Conservation (phyloP, 805 yeast species). For the Saccharomycopsis schoenii region DNA sequence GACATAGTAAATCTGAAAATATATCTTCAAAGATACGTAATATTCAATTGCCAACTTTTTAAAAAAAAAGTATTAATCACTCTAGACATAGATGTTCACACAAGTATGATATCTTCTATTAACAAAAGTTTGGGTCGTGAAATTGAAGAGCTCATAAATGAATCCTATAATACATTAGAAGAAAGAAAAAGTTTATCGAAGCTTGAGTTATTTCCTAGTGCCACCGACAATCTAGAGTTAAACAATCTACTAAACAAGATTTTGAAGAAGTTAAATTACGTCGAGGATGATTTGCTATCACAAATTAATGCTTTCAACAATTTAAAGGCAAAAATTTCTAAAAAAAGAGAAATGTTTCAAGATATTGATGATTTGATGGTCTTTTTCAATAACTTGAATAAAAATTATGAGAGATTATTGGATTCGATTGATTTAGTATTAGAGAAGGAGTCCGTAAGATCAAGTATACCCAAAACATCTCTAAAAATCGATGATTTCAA, state of each 20-base stretch:
- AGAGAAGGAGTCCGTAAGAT: constrained; percentile 7
- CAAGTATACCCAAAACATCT: not conserved
- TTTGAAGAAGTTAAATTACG: constrained; percentile 8
- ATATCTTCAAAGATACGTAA: too few relatives aligned
- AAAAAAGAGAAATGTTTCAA: not conserved
- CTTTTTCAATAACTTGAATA: constrained; percentile 1
- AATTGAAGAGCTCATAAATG: constrained; percentile 4
- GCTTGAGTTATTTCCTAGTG: constrained; percentile 10
- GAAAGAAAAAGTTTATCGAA: constrained; percentile 12
- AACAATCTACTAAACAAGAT: constrained; percentile 3
- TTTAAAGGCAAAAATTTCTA: not conserved
- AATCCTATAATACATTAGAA: constrained; percentile 10
- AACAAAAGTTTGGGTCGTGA: not conserved
- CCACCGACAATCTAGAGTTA: constrained; percentile 12
- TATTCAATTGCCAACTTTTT: too few relatives aligned
- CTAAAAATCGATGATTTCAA: constrained; percentile 7
- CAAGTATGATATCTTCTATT: not conserved
- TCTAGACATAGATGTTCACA: too few relatives aligned
- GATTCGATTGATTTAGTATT: constrained; percentile 12
- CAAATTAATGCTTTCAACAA: constrained; percentile 5
- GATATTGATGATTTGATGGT: not conserved
- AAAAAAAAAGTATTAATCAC: too few relatives aligned
- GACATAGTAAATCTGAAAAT: too few relatives aligned
- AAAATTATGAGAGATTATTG: constrained; percentile 9
- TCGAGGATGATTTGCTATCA: constrained; percentile 15